Conservation (phyloP, 1,284 basidiomycete genomes). For the Boletus mariae region DNA sequence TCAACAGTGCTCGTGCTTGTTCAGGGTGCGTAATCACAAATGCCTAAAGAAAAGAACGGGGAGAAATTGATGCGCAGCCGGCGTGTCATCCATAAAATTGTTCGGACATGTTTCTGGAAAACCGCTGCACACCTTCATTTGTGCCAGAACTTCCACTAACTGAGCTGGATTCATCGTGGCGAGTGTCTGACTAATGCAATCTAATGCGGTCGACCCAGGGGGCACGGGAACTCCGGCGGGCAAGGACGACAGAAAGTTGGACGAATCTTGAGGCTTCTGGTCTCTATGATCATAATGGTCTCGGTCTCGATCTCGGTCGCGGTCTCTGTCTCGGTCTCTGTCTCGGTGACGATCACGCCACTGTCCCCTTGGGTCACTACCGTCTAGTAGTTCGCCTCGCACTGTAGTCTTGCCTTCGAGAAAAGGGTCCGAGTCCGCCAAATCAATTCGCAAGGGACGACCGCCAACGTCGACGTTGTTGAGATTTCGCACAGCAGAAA, state of each 20-base stretch:
- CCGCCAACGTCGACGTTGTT: slow-evolving; percentile 82
- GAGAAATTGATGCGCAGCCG: slow-evolving; percentile 7
- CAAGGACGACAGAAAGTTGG: slow-evolving; percentile 59
- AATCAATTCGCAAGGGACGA: slow-evolving; percentile 80
- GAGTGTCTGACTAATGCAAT: slow-evolving; percentile 85
- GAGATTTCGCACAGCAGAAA: slow-evolving; percentile 82
- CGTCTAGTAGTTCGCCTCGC: slow-evolving; percentile 41
- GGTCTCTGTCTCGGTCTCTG: slow-evolving; percentile 18
- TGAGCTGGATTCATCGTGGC: slow-evolving; percentile 82
- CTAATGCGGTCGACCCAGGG: slow-evolving; percentile 74
- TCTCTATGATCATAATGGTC: slow-evolving; percentile 29
- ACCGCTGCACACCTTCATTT: slow-evolving; percentile 83
- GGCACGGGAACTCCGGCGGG: slow-evolving; percentile 80
- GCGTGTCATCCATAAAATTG: slow-evolving; percentile 26
- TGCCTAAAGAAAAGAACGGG: slow-evolving; percentile 46
- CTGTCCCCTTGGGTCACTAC: slow-evolving; percentile 48
- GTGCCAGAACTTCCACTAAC: slow-evolving; percentile 91
- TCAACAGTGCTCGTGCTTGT: slow-evolving; percentile 78
- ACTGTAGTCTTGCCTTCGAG: slow-evolving; percentile 64
- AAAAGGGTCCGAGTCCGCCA: slow-evolving; percentile 61
- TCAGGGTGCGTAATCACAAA: slow-evolving; percentile 91
- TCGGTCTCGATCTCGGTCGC: slow-evolving; percentile 28
- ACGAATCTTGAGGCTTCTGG: slow-evolving; percentile 38
- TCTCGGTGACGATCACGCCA: slow-evolving; percentile 49
- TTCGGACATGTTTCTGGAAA: slow-evolving; percentile 21